Evolutionary conservation across 2,329 filamentous ascomycete species (phyloP), one percentile per base, ranked within the genome.

Genomic region (Ceratocystis papillata): DNA sequence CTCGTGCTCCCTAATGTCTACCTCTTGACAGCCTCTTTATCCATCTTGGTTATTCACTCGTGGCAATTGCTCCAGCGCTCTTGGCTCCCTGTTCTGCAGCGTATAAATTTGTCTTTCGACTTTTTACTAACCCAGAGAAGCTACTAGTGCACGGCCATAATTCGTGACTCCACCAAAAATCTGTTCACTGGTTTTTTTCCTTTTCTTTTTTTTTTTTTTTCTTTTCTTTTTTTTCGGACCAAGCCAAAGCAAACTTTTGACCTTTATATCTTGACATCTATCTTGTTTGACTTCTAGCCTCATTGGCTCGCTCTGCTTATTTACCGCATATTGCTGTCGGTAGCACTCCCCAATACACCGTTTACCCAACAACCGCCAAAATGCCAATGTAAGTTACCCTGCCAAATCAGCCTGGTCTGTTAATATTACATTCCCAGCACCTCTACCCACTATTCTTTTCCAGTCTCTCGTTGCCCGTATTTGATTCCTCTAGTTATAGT

Each of bases 371-470:
- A 41, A 33, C 45, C 28, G 12, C 25, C 65, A 64, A 17, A 65
- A 68, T 68, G 64, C 67, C 67, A 30, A 66, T 66, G 64, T 66
- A 68, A 68, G 67, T 68, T 48, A 28, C 25, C 20, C 17, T 45
- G 15, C 5, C 17, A 15, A 17, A 25, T 41, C 37, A 41, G 37
- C 37, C 37, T 41, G 37, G 37, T 41, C 37, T 41, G 37, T 5
- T 41, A 41, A 41, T 41, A 10, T 20, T 20, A 53, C 22, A 7
- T 20, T 41, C 10, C 37, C 8, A 2, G 41, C 17, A 33, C 25
- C 28, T 3, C 5, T 28, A 41, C n/a, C 22, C 45, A 37, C 28
- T 41, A 20, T 48, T 63, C 3, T 48, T 53, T 12, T 41, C 20
- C 44, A 1, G 17, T 25, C 3, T 41, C 60, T n/a, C 41, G 45